These are phyloP conservation scores for Coniferiporia sulphurascens DNA, from an alignment of 1,284 basidiomycete genomes.

Conservation along the genomic window DNA sequence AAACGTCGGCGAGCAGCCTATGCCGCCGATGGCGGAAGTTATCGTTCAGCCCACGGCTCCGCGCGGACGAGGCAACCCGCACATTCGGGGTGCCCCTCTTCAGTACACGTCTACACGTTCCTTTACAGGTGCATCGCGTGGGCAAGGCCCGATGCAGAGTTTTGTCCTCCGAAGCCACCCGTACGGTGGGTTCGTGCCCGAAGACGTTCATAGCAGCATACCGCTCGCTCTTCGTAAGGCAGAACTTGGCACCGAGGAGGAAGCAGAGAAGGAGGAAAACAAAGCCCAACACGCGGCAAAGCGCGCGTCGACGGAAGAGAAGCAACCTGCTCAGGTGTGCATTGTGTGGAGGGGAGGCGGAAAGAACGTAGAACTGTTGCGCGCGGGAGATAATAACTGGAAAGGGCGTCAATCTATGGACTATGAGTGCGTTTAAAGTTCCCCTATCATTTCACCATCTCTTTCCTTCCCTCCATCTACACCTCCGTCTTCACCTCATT, in stretches of 20 bases:
- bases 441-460: not conserved
- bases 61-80: constrained; percentile 25
- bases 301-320: constrained; percentile 30
- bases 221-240: constrained; percentile 49
- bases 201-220: constrained; percentile 59
- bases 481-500: not conserved
- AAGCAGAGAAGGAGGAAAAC: constrained; percentile 26
- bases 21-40: constrained; percentile 3
- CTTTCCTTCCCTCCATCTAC: not conserved
- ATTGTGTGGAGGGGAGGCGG: constrained; percentile 64
- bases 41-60: constrained; percentile 3
- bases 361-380: constrained; percentile 54
- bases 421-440: constrained; percentile 44
- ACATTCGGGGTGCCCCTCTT: constrained; percentile 28
- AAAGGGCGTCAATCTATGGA: constrained; percentile 60
- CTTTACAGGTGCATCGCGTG: constrained; percentile 24
- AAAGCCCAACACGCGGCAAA: constrained; percentile 18
- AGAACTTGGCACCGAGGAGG: constrained; percentile 24
- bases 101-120: constrained; percentile 36
- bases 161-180: constrained; percentile 25
- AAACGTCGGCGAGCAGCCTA: constrained; percentile 7
- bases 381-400: constrained; percentile 72
- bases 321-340: constrained; percentile 43
- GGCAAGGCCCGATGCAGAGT: constrained; percentile 18
- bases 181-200: constrained; percentile 39